phyloP scores from a whole-genome alignment of 345 rosid species.

The Cardamine occulta region DNA sequence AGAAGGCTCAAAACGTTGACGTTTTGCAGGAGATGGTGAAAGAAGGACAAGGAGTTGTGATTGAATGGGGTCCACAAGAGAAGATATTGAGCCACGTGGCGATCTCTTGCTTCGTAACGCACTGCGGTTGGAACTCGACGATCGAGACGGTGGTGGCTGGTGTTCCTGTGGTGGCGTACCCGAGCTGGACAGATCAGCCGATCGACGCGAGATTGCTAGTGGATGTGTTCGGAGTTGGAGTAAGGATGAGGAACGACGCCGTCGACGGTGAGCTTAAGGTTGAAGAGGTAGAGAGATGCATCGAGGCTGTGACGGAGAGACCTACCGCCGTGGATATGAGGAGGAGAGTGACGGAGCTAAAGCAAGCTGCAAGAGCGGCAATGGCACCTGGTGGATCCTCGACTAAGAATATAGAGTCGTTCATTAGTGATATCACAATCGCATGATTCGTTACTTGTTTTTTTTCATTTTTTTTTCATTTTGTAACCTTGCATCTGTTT shows the following conservation, averaged over 20 bases:
- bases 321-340: constrained; percentile 38
- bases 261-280: constrained; percentile 41
- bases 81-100: constrained; percentile 51
- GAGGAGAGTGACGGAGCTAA: constrained; percentile 50
- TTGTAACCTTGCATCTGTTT: background rate
- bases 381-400: constrained; percentile 54
- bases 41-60: constrained; percentile 49
- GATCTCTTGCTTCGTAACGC: constrained; percentile 57
- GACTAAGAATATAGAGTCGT: constrained; percentile 42
- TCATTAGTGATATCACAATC: constrained; percentile 44
- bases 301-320: constrained; percentile 48
- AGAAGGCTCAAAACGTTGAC: background rate
- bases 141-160: constrained; percentile 55
- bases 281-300: constrained; percentile 53
- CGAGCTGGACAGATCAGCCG: constrained; percentile 56
- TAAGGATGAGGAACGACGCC: constrained; percentile 45
- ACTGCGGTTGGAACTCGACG: constrained; percentile 70
- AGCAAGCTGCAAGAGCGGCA: constrained; percentile 46
- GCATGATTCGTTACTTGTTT: background rate
- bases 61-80: constrained; percentile 61
- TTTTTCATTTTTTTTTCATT: background rate
- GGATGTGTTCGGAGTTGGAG: constrained; percentile 56
- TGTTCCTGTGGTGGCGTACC: constrained; percentile 58
- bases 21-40: constrained; percentile 40
- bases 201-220: constrained; percentile 48